phyloP scores from a whole-genome alignment of 768 basidiomycete genomes.

The Serendipita vermifera region DNA sequence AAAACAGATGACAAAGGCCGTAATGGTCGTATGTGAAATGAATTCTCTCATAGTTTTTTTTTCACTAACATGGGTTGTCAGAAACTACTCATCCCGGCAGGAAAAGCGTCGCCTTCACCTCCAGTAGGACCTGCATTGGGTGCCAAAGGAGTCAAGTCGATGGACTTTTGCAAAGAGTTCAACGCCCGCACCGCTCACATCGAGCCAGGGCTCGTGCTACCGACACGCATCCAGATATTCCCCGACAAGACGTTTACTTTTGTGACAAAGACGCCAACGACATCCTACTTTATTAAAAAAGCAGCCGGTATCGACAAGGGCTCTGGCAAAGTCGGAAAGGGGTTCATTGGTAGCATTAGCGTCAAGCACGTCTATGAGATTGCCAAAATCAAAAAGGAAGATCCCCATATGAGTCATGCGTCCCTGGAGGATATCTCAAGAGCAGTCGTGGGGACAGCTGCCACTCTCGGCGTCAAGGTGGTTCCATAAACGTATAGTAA shows the following conservation, averaged over 20 bases:
- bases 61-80: conserved; percentile 25
- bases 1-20: conserved; percentile 9
- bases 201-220: conserved; percentile 70
- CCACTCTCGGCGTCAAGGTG: conserved; percentile 78
- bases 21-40: neutral
- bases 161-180: conserved; percentile 99
- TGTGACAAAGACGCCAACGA: conserved; percentile 81
- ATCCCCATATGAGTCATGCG: conserved; percentile 79
- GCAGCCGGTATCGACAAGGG: conserved; percentile 86
- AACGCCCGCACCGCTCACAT: conserved; percentile 92
- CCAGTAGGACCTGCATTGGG: conserved; percentile 96
- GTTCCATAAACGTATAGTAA: conserved; percentile 41
- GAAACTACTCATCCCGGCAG: conserved; percentile 82
- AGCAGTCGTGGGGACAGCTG: conserved; percentile 79
- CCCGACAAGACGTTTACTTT: conserved; percentile 95
- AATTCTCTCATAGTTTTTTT: neutral
- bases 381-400: conserved; percentile 87
- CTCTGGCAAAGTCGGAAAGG: conserved; percentile 67
- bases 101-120: conserved; percentile 90
- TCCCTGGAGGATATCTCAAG: conserved; percentile 78
- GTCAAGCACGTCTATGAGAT: conserved; percentile 99
- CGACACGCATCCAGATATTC: conserved; percentile 85
- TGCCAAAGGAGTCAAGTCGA: conserved; percentile 95
- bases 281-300: conserved; percentile 80
- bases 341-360: conserved; percentile 65